Base-by-base conservation (phyloP, 768 basidiomycete genomes). In the Cubamyces sp. region DNA sequence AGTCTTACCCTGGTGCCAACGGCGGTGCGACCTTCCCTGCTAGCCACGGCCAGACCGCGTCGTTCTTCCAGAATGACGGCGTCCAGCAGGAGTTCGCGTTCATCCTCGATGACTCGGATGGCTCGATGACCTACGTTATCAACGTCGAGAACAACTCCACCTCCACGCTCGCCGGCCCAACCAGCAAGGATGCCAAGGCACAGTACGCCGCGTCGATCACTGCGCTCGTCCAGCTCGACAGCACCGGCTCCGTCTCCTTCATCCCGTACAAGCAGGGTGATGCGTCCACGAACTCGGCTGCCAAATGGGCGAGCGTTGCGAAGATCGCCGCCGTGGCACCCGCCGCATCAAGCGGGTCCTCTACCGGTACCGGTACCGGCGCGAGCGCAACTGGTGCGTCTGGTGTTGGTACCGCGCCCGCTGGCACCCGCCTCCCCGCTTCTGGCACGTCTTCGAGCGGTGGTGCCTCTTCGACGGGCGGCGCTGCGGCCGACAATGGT, bases 71-170 rank as follows among this genome's bases (percentile, higher is more conserved):
- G 66, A 72, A 74, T 0, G 62, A 63, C 40, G 83, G 81, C 50
- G 87, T 87, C 16, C 90, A 91, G 67, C 78, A 86, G 59, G 85
- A 90, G 72, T 87, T 93, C 70, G 89, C 87, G 3, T 94, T 86
- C 75, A 80, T 93, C 61, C 91, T 91, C 19, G 81, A 87, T 70
- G 88, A 93, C 70, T n/a, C n/a, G n/a, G n/a, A n/a, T n/a, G 84
- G 84, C 64, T 86, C 83, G 16, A 78, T 79, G 21, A 87, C 87
- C n/a, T 92, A 89, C 67, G 81, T 93, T 50, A 76, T 91, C 72
- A 86, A 91, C 69, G 87, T 91, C 60, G 79, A 84, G 85, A 81
- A 76, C 62, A 92, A 92, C 75, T 81, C 82, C 8, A 91, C 91
- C 2, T 77, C 83, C 62, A 75, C 77, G 0, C 75, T 91, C 39